Evolutionary conservation across 345 rosid genomes (phyloP), one percentile per base, ranked within the genome.

Genomic region (Gossypium arboreum): DNA sequence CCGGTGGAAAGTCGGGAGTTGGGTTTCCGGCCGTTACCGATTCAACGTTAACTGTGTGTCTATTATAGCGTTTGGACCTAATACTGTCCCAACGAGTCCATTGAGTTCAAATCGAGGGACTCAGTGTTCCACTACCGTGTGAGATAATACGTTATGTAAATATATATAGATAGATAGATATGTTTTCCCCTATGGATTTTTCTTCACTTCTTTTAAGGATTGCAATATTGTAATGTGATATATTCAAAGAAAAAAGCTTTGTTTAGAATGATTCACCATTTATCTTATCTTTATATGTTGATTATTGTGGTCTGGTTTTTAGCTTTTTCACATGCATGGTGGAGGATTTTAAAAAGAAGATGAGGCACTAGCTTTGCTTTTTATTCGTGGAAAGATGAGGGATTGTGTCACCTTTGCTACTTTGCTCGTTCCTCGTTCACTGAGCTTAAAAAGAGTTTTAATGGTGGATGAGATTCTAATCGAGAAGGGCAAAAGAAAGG

Each of bases 1-100:
- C 20, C 73, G 97, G 56, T 94, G 98, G 97, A 91, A 89, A 77
- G 87, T 91, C 2, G 97, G 98, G 29, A 86, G 88, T 57, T 92
- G 97, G 93, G 97, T 94, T 73, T 94, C 98, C 0, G 89, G 94
- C 2, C 73, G 84, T 3, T 89, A 91, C 73, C 81, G 82, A 68
- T 79, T 94, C 61, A 83, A 86, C 59, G 91, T 91, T 3, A 75
- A 88, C 29, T 94, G 97, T 81, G 68, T 85, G 45, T 92, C 94
- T 24, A 78, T 87, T 24, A 74, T 94, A 80, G 86, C 81, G 72
- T 85, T 94, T 76, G 92, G 86, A 71, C 81, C 83, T 2, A 51
- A 51, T 51, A 54, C 77, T 80, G 52, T 62, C 45, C 87, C 85
- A 18, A 78, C 84, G 1, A 76, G 81, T 68, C 92, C 95, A 7